phyloP scores from a whole-genome alignment of 164 flowering plant species.

The Macadamia tetraphylla region DNA sequence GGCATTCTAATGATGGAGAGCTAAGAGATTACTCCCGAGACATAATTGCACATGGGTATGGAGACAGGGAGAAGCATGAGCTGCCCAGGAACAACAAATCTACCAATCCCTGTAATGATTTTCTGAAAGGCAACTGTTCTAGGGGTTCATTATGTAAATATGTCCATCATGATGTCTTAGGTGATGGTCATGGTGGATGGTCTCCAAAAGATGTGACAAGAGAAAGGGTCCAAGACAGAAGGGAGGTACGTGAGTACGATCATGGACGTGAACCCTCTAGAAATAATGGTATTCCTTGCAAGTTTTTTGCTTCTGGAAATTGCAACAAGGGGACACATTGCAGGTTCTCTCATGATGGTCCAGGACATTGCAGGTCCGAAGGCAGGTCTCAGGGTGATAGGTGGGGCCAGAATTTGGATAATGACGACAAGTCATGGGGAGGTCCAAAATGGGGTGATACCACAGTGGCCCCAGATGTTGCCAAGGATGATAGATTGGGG shows the following conservation, averaged over 20 bases:
- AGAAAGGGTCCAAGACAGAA: conserved; percentile 32
- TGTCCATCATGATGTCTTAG: conserved; percentile 35
- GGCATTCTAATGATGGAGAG: conserved; percentile 24
- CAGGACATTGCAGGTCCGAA: conserved; percentile 21
- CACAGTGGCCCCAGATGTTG: conserved; percentile 26
- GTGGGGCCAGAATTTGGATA: conserved; percentile 3
- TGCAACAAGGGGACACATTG: conserved; percentile 63
- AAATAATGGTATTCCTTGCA: conserved; percentile 42
- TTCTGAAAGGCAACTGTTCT: conserved; percentile 39
- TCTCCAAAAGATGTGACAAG: conserved; percentile 14
- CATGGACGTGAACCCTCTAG: conserved; percentile 28
- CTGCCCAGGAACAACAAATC: conserved; percentile 21
- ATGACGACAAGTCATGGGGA: conserved; percentile 2
- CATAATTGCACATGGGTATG: conserved; percentile 11
- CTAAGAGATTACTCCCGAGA: conserved; percentile 20
- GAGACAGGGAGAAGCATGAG: conserved; percentile 22
- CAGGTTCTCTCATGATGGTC: conserved; percentile 56
- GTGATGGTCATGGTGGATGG: conserved; percentile 25
- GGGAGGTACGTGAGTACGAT: conserved; percentile 30
- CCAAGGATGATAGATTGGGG: conserved; percentile 22
- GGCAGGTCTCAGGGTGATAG: conserved; percentile 30
- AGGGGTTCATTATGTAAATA: conserved; percentile 54
- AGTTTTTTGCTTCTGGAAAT: conserved; percentile 55
- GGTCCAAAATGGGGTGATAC: conserved; percentile 11
- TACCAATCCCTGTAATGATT: conserved; percentile 30